A percentile compares a stretch with the other conserved stretches of the same genome.
phyloP scores from a whole-genome alignment of 495 filamentous ascomycete species.

The Hypoxylon crocopeplum region DNA sequence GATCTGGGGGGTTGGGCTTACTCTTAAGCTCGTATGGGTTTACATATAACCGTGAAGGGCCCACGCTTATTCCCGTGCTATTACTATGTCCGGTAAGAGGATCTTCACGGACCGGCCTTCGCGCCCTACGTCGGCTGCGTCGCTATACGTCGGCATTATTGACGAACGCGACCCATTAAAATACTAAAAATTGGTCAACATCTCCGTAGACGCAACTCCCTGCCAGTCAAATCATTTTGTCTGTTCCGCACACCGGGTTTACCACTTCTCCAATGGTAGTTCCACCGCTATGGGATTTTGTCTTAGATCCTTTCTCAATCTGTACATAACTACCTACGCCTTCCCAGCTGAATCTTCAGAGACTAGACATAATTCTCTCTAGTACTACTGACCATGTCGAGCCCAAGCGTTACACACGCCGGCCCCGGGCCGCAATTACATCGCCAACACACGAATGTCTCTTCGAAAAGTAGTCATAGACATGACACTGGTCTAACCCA shows the following conservation, averaged over 20 bases:
- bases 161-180: slow-evolving; percentile 21
- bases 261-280: too few relatives aligned
- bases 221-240: slow-evolving; percentile 8
- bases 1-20: too few relatives aligned
- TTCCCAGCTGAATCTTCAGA: too few relatives aligned
- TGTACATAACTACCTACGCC: too few relatives aligned
- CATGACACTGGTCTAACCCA: slow-evolving; percentile 19
- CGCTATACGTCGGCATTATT: slow-evolving; percentile 30
- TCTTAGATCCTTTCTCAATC: too few relatives aligned
- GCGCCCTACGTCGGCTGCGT: slow-evolving; percentile 7
- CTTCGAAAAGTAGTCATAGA: slow-evolving; percentile 5
- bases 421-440: slow-evolving; percentile 6
- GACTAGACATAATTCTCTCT: too few relatives aligned
- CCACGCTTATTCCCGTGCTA: slow-evolving; percentile 6
- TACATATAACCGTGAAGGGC: not conserved
- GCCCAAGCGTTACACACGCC: not conserved
- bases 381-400: slow-evolving; percentile 15
- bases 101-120: slow-evolving; percentile 28
- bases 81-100: slow-evolving; percentile 16
- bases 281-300: too few relatives aligned
- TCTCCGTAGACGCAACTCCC: slow-evolving; percentile 12
- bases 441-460: slow-evolving; percentile 17
- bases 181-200: slow-evolving; percentile 5
- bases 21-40: too few relatives aligned
- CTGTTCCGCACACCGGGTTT: too few relatives aligned